phyloP scores from a whole-genome alignment of 1,139 yeast species.

The Saccharomyces hybrid region DNA sequence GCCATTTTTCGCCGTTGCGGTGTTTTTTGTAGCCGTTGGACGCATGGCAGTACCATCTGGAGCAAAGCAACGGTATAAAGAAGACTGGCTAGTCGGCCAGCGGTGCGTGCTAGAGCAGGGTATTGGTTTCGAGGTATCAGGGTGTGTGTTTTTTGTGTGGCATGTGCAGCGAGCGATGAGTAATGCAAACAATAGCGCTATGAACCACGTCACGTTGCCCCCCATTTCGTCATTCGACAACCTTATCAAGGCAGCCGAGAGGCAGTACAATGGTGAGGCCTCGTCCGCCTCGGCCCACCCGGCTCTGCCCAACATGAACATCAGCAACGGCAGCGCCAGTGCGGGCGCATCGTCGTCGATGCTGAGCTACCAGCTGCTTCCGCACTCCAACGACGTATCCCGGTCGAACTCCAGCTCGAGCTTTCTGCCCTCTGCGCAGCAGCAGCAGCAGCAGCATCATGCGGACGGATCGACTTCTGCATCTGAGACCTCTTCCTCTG shows the following conservation, averaged over 20 bases:
- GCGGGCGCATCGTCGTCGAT: slow-evolving; percentile 1
- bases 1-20: slow-evolving; percentile 1
- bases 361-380: slow-evolving; percentile 1
- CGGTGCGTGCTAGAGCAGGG: neutral
- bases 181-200: neutral
- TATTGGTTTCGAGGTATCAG: neutral
- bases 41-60: slow-evolving; percentile 1
- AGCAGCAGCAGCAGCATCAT: neutral
- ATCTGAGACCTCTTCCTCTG: neutral
- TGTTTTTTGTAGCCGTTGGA: slow-evolving; percentile 1
- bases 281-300: neutral
- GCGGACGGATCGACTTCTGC: neutral
- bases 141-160: neutral
- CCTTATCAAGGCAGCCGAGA: slow-evolving; percentile 19
- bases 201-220: slow-evolving; percentile 13
- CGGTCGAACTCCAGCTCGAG: slow-evolving; percentile 1
- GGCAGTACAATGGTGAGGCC: slow-evolving; percentile 6
- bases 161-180: slow-evolving; percentile 1
- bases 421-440: neutral
- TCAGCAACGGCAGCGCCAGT: neutral
- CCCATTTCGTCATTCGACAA: slow-evolving; percentile 27
- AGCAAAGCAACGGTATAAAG: neutral
- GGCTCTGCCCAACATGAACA: neutral
- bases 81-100: neutral
- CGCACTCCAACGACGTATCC: slow-evolving; percentile 1